A percentile compares a stretch with the other conserved stretches of the same genome.
Conservation (phyloP, 495 filamentous ascomycete genomes). For the Acidiella bohemica region DNA sequence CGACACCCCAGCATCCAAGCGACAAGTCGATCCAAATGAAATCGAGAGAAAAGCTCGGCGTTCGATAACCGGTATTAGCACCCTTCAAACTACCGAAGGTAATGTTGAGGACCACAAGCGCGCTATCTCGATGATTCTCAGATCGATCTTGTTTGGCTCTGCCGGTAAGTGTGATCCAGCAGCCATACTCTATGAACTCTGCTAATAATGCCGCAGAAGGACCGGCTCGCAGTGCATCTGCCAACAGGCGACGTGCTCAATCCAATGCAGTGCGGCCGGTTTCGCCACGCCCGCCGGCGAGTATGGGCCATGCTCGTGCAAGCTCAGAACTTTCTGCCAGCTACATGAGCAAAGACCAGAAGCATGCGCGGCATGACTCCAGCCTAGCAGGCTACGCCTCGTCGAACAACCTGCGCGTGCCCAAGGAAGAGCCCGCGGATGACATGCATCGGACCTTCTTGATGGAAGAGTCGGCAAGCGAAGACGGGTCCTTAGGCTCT, state of each 20-base stretch:
- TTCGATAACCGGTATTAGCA: conserved; percentile 46
- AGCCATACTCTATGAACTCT: too few relatives aligned
- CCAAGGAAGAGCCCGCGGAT: conserved; percentile 3
- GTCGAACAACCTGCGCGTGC: conserved; percentile 2
- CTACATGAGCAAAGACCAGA: conserved; percentile 9
- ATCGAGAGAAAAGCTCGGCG: conserved; percentile 44
- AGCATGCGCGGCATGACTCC: conserved; percentile 21
- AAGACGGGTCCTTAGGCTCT: conserved; percentile 18
- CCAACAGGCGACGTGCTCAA: conserved; percentile 23
- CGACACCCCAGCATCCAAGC: conserved; percentile 9
- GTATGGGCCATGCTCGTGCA: conserved; percentile 26
- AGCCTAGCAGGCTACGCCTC: conserved; percentile 11
- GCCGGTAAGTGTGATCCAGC: conserved; percentile 22
- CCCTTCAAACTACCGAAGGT: conserved; percentile 57
- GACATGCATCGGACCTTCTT: conserved; percentile 18
- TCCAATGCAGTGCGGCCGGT: conserved; percentile 26
- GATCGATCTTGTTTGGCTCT: conserved; percentile 42
- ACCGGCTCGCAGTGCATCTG: too few relatives aligned
- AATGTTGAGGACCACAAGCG: conserved; percentile 61
- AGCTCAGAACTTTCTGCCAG: conserved; percentile 30
- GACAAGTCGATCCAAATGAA: conserved; percentile 41
- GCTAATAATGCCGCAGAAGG: too few relatives aligned
- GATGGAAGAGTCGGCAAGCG: conserved; percentile 27
- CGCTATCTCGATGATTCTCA: conserved; percentile 64
- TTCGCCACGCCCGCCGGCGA: conserved; percentile 19